Evolutionary conservation across 768 basidiomycete genomes (phyloP), one percentile per base, ranked within the genome.

Genomic region (Kwoniella bestiolae): DNA sequence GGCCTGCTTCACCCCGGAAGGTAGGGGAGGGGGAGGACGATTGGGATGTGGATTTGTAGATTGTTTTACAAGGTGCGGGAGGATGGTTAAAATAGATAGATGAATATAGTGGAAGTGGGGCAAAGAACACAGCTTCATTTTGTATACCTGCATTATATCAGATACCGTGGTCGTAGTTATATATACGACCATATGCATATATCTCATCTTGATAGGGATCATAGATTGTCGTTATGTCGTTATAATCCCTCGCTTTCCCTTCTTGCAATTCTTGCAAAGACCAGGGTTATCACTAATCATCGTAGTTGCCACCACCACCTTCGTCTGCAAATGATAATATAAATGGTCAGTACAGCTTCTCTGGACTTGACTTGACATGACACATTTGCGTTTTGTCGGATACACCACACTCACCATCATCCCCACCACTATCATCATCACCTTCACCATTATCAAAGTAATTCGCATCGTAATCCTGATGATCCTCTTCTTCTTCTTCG

Each of bases 391-490:
- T n/a, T n/a, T n/a, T n/a, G 26, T 21, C 6, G 0, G 25, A 12
- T 29, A 14, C n/a, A 16, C 1, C 5, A 11, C 23, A 56, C 56
- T 47, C 69, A 74, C 72, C 74, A n/a, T 73, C 74, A 35, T 73
- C 76, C 3, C 73, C 77, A 21, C 74, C 72, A 26, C 61, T 61
- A 52, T 74, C 75, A 60, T 78, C 77, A 50, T 78, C 77, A 3
- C 77, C 72, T 69, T 78, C 77, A 31, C 77, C 77, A 65, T 78
- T 75, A 63, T 78, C 77, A 58, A 78, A 78, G 63, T 78, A 76
- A 45, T 78, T 78, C 2, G 69, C 70, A 63, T 76, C 77, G 47
- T 78, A 78, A 60, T 78, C 77, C 51, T 74, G 74, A 64, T 76
- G 72, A 66, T 76, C 72, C 11, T 60, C 56, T 51, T 75, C 71